A percentile compares a stretch with the other conserved stretches of the same genome.
Evolutionary conservation across 208 protist genomes (phyloP).

Genomic region (Crithidia acanthocephali): DNA sequence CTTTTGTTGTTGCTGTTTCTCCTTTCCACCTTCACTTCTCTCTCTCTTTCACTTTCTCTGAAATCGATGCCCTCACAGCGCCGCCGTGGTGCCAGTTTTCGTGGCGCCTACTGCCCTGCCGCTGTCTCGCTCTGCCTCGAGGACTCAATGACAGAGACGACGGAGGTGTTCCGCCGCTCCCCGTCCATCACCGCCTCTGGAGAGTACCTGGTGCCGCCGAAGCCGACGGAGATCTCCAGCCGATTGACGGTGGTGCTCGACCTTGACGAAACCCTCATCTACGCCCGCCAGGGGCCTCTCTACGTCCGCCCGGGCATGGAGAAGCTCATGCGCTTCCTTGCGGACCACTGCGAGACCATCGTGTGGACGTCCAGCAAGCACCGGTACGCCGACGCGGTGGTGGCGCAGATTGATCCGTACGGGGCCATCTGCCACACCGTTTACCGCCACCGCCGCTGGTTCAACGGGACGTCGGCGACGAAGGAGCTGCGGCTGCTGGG

Average conservation of each 20-base stretch:
- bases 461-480: slow-evolving; percentile 52
- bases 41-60: background rate
- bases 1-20: background rate
- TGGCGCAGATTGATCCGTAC: slow-evolving; percentile 79
- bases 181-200: slow-evolving; percentile 36
- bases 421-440: slow-evolving; percentile 74
- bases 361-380: slow-evolving; percentile 89
- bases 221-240: slow-evolving; percentile 39
- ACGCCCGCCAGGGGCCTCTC: slow-evolving; percentile 83
- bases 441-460: slow-evolving; percentile 82
- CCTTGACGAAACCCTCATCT: slow-evolving; percentile 93
- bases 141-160: slow-evolving; percentile 20
- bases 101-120: slow-evolving; percentile 37
- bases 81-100: slow-evolving; percentile 59
- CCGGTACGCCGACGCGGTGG: slow-evolving; percentile 86
- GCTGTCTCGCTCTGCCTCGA: slow-evolving; percentile 16
- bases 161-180: slow-evolving; percentile 40
- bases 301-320: slow-evolving; percentile 89
- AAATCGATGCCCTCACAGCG: slow-evolving; percentile 39
- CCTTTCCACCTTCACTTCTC: background rate
- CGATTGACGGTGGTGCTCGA: slow-evolving; percentile 92
- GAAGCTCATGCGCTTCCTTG: slow-evolving; percentile 80
- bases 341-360: slow-evolving; percentile 79
- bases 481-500: slow-evolving; percentile 89
- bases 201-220: slow-evolving; percentile 66